Evolutionary conservation across 2,329 filamentous ascomycete genomes (phyloP), one percentile per base, ranked within the genome.

Genomic region (Ophiostoma ips): DNA sequence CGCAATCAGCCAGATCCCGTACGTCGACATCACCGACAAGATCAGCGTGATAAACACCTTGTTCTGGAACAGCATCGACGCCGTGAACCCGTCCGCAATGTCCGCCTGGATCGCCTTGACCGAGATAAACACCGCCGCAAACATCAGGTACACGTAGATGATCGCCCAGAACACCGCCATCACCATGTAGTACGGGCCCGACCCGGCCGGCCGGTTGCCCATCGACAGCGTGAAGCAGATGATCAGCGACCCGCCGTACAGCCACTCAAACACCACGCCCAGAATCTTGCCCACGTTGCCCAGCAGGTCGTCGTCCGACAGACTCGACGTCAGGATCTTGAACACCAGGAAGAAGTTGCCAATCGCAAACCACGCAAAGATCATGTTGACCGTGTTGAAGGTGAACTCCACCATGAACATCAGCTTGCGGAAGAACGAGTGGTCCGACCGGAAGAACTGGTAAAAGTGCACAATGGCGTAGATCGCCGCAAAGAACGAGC

Each of bases 301-400:
- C 2, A 95, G 75, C 24, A 95, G 74, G 31, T 75, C 65, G 0
- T 68, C 59, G 24, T 77, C 73, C 43, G 87, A 84, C 56, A 98
- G 71, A 60, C 89, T 95, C 11, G 81, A 83, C 1, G 90, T 96
- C 56, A 98, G 71, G 63, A 98, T 96, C 66, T 89, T 89, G 72
- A 98, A 98, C 58, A 98, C 90, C 62, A 98, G 71, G 76, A 96
- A 98, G 76, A 98, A 98, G 70, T 98, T 98, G 62, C 92, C 85
- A 61, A 96, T 92, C 59, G 84, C 87, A 63, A 98, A 96, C 92
- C 92, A 98, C 49, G 92, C 89, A 64, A 96, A 98, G 62, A 98
- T 76, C 87, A 96, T 95, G 73, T 87, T 94, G 66, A 90, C 75
- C 1, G 87, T 92, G 66, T 95, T 89, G 70, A 95, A 98, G 57